Percentiles rank a stretch among this genome's conserved stretches.
Conservation (phyloP, 306 rosid species). For the Arachis hypogaea region DNA sequence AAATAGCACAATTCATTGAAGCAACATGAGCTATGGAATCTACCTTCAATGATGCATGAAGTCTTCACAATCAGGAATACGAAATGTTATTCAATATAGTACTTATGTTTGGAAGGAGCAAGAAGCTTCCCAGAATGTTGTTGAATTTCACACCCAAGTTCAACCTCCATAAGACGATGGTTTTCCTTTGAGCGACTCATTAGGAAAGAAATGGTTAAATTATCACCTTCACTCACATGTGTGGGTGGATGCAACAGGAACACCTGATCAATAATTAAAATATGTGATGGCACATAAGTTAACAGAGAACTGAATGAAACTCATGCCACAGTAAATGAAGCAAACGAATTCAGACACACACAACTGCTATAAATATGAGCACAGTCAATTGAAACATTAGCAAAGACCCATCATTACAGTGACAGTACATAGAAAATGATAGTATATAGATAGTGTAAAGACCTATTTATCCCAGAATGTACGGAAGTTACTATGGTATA, state of each 20-base stretch:
- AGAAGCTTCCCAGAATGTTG: slow-evolving; percentile 61
- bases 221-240: slow-evolving; percentile 67
- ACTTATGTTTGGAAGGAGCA: slow-evolving; percentile 65
- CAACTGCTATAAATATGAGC: neutral
- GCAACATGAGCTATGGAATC: slow-evolving; percentile 19
- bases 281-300: slow-evolving; percentile 7
- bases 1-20: neutral
- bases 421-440: neutral
- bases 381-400: slow-evolving; percentile 12
- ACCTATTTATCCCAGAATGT: slow-evolving; percentile 8
- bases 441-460: neutral
- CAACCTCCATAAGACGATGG: slow-evolving; percentile 96
- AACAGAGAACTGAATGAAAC: slow-evolving; percentile 26
- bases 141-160: slow-evolving; percentile 71
- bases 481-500: neutral
- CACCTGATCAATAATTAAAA: slow-evolving; percentile 56
- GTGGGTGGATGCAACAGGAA: slow-evolving; percentile 76
- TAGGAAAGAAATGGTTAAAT: slow-evolving; percentile 64
- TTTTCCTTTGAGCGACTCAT: slow-evolving; percentile 90
- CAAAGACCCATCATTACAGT: too few relatives aligned
- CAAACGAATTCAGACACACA: neutral
- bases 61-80: slow-evolving; percentile 32
- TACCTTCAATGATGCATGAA: slow-evolving; percentile 43
- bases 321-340: slow-evolving; percentile 5
- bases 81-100: slow-evolving; percentile 74